phyloP scores from a whole-genome alignment of 2,329 filamentous ascomycete species.

The Lecanicillium sp. region DNA sequence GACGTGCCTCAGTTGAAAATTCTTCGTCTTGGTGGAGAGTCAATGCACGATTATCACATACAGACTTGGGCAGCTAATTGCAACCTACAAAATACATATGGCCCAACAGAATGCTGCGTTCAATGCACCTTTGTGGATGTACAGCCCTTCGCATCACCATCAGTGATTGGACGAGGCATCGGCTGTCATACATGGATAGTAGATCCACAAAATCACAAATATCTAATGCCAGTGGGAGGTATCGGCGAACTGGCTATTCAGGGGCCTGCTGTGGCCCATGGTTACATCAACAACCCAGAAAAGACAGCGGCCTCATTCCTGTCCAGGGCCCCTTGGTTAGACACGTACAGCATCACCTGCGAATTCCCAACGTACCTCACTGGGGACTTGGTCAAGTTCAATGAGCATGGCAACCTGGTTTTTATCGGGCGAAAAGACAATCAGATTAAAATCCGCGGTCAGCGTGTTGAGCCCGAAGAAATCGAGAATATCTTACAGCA shows the following conservation, averaged over 20 bases:
- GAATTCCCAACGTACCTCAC: background rate
- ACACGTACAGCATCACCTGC: no score
- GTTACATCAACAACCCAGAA: conserved; percentile 14
- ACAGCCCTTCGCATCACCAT: background rate
- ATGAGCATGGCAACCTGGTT: background rate
- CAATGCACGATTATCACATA: no score
- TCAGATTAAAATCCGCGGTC: background rate
- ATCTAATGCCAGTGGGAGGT: conserved; percentile 29
- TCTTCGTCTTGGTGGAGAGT: no score
- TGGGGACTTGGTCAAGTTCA: background rate
- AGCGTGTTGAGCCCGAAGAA: background rate
- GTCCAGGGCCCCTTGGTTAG: background rate
- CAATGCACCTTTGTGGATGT: background rate
- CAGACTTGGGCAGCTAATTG: no score
- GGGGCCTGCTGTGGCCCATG: conserved; percentile 47
- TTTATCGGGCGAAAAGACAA: background rate
- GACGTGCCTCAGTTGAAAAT: no score
- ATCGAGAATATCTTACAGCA: no score
- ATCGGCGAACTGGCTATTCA: conserved; percentile 39
- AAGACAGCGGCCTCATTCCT: conserved; percentile 4
- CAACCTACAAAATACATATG: background rate
- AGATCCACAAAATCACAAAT: background rate
- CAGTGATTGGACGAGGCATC: background rate
- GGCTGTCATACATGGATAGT: conserved; percentile 29
- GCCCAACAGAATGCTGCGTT: background rate